phyloP scores from a whole-genome alignment of 192 early-diverging fungal genomes.

The Gigaspora rosea region DNA sequence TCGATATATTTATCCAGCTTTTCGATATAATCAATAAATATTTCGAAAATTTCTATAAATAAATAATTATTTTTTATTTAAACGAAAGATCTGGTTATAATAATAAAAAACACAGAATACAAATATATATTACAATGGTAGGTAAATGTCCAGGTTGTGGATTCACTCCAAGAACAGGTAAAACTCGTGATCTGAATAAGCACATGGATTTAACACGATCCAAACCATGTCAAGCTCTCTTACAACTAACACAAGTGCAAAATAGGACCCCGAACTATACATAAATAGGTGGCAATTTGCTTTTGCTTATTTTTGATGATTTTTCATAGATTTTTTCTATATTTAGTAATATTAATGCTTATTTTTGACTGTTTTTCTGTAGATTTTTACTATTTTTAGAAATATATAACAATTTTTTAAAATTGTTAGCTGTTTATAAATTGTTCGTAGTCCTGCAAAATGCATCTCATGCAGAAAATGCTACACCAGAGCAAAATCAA shows the following conservation, averaged over 20 bases:
- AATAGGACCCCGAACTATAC: no score
- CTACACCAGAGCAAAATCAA: not conserved
- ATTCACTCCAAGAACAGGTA: not conserved
- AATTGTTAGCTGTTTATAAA: no score
- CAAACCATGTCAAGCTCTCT: not conserved
- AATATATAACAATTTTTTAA: no score
- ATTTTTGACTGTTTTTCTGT: no score
- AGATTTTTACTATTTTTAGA: no score
- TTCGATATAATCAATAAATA: no score
- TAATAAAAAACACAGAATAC: slow-evolving; percentile 10
- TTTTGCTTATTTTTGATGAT: no score
- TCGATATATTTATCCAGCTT: not conserved
- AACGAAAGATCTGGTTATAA: slow-evolving; percentile 13
- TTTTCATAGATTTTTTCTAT: no score
- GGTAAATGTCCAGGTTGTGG: slow-evolving; percentile 14
- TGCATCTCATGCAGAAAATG: no score
- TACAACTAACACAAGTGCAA: not conserved
- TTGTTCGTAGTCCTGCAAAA: slow-evolving; percentile 5
- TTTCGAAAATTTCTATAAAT: no score
- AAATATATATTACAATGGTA: slow-evolving; percentile 3
- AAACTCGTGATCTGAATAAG: slow-evolving; percentile 23
- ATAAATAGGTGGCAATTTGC: no score
- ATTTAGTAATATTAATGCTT: no score
- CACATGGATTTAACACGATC: slow-evolving; percentile 18
- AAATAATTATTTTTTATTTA: not conserved